Evolutionary conservation across 352 stramenopile genomes (phyloP).

Genomic region (Phytophthora rubi): DNA sequence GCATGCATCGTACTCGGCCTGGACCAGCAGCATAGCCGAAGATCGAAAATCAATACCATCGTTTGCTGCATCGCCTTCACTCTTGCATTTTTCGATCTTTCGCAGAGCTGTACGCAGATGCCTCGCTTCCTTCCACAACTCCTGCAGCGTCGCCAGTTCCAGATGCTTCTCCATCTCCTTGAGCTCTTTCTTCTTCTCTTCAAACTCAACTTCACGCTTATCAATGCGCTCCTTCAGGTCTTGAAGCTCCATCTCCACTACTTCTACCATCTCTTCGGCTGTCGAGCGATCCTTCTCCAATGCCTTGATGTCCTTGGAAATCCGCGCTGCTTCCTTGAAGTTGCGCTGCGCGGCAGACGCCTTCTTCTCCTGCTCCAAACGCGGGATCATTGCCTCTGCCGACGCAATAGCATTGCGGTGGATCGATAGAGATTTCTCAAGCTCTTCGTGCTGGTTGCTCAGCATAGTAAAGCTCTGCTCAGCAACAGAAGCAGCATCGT

Average conservation of each 20-base stretch:
- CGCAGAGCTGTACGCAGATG: slow-evolving; percentile 61
- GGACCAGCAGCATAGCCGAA: slow-evolving; percentile 72
- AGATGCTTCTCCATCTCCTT: slow-evolving; percentile 80
- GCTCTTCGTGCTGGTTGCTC: slow-evolving; percentile 75
- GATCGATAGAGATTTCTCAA: slow-evolving; percentile 75
- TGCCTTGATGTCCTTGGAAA: slow-evolving; percentile 89
- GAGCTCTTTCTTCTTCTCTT: slow-evolving; percentile 81
- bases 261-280: slow-evolving; percentile 84
- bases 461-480: slow-evolving; percentile 83
- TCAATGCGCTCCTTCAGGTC: slow-evolving; percentile 78
- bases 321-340: slow-evolving; percentile 86
- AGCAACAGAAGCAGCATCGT: slow-evolving; percentile 70
- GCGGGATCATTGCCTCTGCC: slow-evolving; percentile 78
- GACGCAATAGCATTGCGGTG: slow-evolving; percentile 86
- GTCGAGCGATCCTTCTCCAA: slow-evolving; percentile 83
- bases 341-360: slow-evolving; percentile 76
- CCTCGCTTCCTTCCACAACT: slow-evolving; percentile 81
- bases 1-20: slow-evolving; percentile 81
- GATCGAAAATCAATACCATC: slow-evolving; percentile 72
- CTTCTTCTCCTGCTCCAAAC: slow-evolving; percentile 85
- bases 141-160: slow-evolving; percentile 69
- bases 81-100: slow-evolving; percentile 79
- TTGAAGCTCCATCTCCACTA: slow-evolving; percentile 84
- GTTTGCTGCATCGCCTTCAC: slow-evolving; percentile 54
- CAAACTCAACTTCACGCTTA: slow-evolving; percentile 68